phyloP scores from a whole-genome alignment of 2,329 filamentous ascomycete species.

The Aspergillus felis region DNA sequence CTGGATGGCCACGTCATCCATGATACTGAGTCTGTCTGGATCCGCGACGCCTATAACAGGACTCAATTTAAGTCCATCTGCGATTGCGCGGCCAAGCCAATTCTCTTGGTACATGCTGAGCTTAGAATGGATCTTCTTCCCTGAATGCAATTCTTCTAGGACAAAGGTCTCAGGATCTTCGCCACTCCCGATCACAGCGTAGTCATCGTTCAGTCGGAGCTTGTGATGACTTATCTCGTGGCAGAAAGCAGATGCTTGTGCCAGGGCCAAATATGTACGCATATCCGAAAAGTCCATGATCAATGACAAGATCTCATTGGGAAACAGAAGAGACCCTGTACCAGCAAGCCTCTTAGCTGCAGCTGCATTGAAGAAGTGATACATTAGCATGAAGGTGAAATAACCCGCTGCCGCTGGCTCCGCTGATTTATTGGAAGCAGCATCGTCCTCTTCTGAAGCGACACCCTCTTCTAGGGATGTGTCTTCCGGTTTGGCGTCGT shows the following conservation, averaged over 20 bases:
- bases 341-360: constrained; percentile 1
- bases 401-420: neutral
- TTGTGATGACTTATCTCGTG: constrained; percentile 4
- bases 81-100: neutral
- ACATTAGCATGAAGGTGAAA: constrained; percentile 1
- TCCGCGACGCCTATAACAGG: constrained; percentile 11
- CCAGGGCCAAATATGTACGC: constrained; percentile 10
- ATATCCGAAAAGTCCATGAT: constrained; percentile 16
- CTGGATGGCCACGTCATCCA: constrained; percentile 1
- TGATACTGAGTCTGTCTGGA: constrained; percentile 5
- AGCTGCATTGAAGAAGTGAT: constrained; percentile 12
- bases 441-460: neutral
- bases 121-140: constrained; percentile 1
- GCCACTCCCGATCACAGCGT: constrained; percentile 6
- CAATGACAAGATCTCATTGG: constrained; percentile 13
- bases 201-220: constrained; percentile 14
- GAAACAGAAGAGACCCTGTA: constrained; percentile 6
- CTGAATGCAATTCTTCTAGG: constrained; percentile 9
- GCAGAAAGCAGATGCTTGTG: constrained; percentile 10
- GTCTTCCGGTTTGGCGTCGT: neutral
- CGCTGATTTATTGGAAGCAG: neutral
- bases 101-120: neutral
- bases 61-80: neutral
- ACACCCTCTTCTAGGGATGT: neutral
- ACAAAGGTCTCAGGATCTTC: neutral